These are phyloP conservation scores for Sistotremastrum niveocremeum DNA, from an alignment of 768 basidiomycete genomes.

Conservation along the genomic window DNA sequence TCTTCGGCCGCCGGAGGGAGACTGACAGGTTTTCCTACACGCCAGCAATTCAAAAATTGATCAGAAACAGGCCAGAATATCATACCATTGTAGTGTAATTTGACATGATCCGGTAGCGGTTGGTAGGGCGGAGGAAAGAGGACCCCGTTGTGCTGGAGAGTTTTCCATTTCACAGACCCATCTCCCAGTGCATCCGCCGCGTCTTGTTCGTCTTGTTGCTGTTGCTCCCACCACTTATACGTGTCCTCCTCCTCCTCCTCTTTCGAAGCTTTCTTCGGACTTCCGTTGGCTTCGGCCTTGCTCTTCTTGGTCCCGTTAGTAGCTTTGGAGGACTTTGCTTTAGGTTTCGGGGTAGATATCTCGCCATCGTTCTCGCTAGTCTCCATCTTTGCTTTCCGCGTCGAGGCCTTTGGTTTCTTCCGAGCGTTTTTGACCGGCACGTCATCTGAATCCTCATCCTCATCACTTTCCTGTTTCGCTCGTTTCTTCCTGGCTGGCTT, in stretches of 20 bases:
- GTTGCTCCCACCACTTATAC: slow-evolving; percentile 79
- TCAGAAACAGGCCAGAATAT: slow-evolving; percentile 1
- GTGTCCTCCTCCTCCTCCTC: slow-evolving; percentile 57
- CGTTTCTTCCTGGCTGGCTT: slow-evolving; percentile 22
- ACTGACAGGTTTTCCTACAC: slow-evolving; percentile 58
- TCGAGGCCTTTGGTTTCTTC: slow-evolving; percentile 24
- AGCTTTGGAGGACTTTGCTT: slow-evolving; percentile 9
- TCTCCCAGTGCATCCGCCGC: slow-evolving; percentile 48
- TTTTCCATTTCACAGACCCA: slow-evolving; percentile 80
- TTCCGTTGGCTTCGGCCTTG: slow-evolving; percentile 29
- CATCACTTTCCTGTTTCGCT: slow-evolving; percentile 27
- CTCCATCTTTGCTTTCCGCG: slow-evolving; percentile 29
- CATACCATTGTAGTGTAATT: slow-evolving; percentile 92
- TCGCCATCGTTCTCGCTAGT: slow-evolving; percentile 27
- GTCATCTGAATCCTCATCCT: slow-evolving; percentile 41
- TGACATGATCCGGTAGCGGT: slow-evolving; percentile 65
- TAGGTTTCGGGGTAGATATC: background rate
- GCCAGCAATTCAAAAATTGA: background rate
- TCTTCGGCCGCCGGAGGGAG: slow-evolving; percentile 85
- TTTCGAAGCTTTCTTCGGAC: slow-evolving; percentile 40
- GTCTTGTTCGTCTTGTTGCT: slow-evolving; percentile 11
- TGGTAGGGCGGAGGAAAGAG: slow-evolving; percentile 94
- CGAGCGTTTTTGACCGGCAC: slow-evolving; percentile 32
- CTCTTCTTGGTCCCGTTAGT: slow-evolving; percentile 24
- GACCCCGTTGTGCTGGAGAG: slow-evolving; percentile 90